phyloP scores from a whole-genome alignment of 495 filamentous ascomycete genomes.

The Lasiosphaeria miniovina region DNA sequence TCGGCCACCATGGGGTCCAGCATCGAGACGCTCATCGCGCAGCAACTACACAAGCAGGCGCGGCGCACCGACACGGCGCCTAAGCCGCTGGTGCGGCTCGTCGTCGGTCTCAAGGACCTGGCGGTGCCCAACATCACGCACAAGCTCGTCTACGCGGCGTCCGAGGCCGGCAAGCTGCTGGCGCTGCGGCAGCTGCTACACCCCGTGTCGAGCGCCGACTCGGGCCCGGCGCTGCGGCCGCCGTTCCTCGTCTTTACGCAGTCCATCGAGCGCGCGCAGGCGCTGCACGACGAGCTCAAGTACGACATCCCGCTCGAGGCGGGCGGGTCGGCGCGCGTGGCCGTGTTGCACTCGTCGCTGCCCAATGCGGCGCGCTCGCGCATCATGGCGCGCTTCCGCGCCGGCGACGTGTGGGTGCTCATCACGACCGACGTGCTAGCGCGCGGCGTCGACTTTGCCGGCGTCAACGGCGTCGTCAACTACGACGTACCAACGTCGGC shows the following conservation, averaged over 20 bases:
- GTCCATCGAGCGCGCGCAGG: slow-evolving; percentile 83
- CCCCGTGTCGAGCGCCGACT: slow-evolving; percentile 58
- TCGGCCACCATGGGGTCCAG: slow-evolving; percentile 96
- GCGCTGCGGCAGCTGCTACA: slow-evolving; percentile 90
- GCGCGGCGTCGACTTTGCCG: slow-evolving; percentile 86
- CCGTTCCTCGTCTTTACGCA: slow-evolving; percentile 95
- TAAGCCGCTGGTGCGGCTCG: slow-evolving; percentile 69
- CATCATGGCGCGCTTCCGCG: slow-evolving; percentile 86
- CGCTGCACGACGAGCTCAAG: slow-evolving; percentile 82
- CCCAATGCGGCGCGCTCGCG: slow-evolving; percentile 68
- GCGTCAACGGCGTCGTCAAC: slow-evolving; percentile 92
- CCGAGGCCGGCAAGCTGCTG: slow-evolving; percentile 88
- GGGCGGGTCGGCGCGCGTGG: slow-evolving; percentile 80
- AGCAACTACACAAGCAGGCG: slow-evolving; percentile 54
- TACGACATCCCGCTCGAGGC: slow-evolving; percentile 92
- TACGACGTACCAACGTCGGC: slow-evolving; percentile 91
- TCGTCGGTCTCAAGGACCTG: slow-evolving; percentile 92
- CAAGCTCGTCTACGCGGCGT: slow-evolving; percentile 84
- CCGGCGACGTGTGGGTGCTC: slow-evolving; percentile 92
- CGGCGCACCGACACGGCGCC: slow-evolving; percentile 42
- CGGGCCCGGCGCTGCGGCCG: slow-evolving; percentile 64
- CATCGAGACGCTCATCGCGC: slow-evolving; percentile 70
- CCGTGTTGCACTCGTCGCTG: slow-evolving; percentile 84
- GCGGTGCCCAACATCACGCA: slow-evolving; percentile 89
- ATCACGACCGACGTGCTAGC: slow-evolving; percentile 92